phyloP scores from a whole-genome alignment of 2,329 filamentous ascomycete genomes.

The Berkeleyomyces rouxiae region DNA sequence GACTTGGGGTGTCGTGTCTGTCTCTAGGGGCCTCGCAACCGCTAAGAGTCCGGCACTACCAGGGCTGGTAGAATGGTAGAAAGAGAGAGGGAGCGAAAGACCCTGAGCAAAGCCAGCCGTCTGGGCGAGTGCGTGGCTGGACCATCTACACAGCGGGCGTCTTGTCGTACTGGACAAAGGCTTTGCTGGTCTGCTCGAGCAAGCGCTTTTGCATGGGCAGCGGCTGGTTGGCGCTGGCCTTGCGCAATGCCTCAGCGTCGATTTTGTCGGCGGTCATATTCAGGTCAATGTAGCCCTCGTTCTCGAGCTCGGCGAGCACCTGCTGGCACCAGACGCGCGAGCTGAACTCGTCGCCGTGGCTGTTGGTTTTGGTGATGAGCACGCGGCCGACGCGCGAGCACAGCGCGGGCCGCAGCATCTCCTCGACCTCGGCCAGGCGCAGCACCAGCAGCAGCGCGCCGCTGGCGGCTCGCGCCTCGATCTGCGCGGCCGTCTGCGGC shows the following conservation, averaged over 20 bases:
- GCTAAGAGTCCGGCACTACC: too few species aligned
- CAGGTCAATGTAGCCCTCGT: constrained; percentile 14
- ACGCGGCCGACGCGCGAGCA: constrained; percentile 3
- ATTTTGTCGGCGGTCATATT: not conserved
- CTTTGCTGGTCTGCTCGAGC: constrained; percentile 4
- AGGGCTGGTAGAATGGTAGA: too few species aligned
- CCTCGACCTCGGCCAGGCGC: constrained; percentile 9
- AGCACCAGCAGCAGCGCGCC: not conserved
- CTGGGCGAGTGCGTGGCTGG: too few species aligned
- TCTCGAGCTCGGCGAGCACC: constrained; percentile 13
- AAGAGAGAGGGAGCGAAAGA: too few species aligned
- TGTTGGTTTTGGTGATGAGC: constrained; percentile 5
- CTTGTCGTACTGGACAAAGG: not conserved
- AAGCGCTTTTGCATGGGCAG: constrained; percentile 2
- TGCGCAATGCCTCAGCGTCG: not conserved
- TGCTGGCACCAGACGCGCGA: constrained; percentile 13
- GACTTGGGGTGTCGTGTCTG: too few species aligned
- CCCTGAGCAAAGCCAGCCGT: too few species aligned
- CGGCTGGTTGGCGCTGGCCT: not conserved
- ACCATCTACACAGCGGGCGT: too few species aligned
- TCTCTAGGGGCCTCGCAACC: too few species aligned
- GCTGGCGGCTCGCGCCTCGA: not conserved
- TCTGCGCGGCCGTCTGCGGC: not conserved
- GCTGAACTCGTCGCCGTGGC: constrained; percentile 8
- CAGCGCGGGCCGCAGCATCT: constrained; percentile 3